Percentiles rank a stretch among this genome's conserved stretches.
Evolutionary conservation across 2,329 filamentous ascomycete genomes (phyloP).

Genomic region (Colletotrichum trifolii): DNA sequence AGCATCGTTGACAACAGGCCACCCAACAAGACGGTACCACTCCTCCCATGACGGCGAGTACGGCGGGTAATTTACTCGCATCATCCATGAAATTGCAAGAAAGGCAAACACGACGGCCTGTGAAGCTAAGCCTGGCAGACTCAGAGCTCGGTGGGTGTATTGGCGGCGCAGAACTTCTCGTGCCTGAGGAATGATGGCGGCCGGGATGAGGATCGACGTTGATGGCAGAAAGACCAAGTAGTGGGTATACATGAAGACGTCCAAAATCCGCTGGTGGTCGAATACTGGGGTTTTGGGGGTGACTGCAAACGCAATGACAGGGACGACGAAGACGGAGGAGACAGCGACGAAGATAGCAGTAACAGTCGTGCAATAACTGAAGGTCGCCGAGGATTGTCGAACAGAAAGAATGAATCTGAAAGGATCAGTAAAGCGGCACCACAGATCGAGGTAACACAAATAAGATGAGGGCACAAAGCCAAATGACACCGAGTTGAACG

Average conservation of each 20-base stretch:
- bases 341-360: too few species aligned
- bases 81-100: conserved; percentile 12
- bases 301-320: neutral
- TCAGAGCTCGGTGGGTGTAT: neutral
- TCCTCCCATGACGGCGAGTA: conserved; percentile 5
- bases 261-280: neutral
- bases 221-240: neutral
- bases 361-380: too few species aligned
- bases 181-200: neutral
- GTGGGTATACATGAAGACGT: conserved; percentile 1
- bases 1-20: conserved; percentile 18
- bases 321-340: neutral
- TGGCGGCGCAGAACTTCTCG: neutral
- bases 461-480: conserved; percentile 5
- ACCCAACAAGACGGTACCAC: conserved; percentile 25
- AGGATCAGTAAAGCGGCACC: neutral
- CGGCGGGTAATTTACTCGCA: conserved; percentile 1
- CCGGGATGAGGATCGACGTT: neutral
- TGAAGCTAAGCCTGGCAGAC: neutral
- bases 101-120: conserved; percentile 7
- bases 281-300: neutral
- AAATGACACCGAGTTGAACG: conserved; percentile 13
- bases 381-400: neutral
- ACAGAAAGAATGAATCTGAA: conserved; percentile 2
- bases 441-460: neutral